phyloP scores from a whole-genome alignment of 257 asterid species.

The Solanum clarkiae region DNA sequence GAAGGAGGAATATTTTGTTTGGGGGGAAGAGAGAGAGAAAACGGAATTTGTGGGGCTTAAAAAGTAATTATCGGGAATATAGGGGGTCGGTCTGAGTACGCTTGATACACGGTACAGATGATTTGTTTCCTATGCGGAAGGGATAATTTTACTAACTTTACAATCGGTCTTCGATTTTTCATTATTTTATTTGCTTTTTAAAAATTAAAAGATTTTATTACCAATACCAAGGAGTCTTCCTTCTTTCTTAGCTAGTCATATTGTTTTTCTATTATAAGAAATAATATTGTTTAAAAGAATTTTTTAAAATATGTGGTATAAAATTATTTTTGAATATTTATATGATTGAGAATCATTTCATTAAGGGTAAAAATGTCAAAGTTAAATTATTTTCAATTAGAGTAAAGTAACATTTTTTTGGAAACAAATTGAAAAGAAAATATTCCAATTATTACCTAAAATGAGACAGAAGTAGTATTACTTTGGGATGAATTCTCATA shows the following conservation, averaged over 20 bases:
- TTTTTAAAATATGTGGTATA: too few species aligned
- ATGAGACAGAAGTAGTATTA: too few species aligned
- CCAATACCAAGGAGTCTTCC: background rate
- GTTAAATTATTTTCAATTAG: too few species aligned
- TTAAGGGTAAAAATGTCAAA: too few species aligned
- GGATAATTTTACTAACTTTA: background rate
- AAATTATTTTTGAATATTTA: too few species aligned
- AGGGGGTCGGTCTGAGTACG: background rate
- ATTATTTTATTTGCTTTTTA: background rate
- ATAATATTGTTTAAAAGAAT: too few species aligned
- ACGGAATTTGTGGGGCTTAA: background rate
- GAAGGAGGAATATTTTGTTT: background rate
- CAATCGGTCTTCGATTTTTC: background rate
- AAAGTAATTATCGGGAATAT: background rate
- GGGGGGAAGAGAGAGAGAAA: background rate
- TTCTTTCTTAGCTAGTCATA: background rate
- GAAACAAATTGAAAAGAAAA: too few species aligned
- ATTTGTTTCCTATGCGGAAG: background rate
- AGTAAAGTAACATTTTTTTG: too few species aligned
- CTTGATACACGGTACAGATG: background rate
- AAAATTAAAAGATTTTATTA: background rate
- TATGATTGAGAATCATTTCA: too few species aligned
- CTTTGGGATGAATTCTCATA: too few species aligned
- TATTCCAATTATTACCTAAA: too few species aligned
- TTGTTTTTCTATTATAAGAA: too few species aligned